Evolutionary conservation across 768 basidiomycete species (phyloP).

Genomic region (Suillus cothurnatus): DNA sequence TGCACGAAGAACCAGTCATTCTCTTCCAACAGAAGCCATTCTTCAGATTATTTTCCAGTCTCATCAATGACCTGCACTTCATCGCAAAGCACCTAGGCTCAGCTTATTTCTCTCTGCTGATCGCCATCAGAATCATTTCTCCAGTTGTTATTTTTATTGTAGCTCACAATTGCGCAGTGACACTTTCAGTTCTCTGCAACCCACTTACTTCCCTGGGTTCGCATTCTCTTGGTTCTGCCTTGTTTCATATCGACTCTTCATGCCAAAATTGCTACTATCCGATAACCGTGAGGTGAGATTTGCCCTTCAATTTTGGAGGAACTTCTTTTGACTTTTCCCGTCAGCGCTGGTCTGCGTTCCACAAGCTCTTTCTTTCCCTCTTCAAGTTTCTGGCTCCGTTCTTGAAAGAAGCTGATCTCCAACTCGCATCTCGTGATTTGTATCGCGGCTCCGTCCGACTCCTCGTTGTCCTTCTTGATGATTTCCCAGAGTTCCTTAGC

Average conservation of each 20-base stretch:
- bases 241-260: constrained; percentile 94
- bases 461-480: constrained; percentile 93
- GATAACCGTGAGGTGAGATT: constrained; percentile 79
- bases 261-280: constrained; percentile 90
- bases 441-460: constrained; percentile 91
- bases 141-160: not conserved
- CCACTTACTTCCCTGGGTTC: constrained; percentile 96
- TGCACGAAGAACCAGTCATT: constrained; percentile 91
- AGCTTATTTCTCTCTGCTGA: constrained; percentile 86
- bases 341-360: constrained; percentile 94
- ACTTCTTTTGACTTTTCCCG: constrained; percentile 14
- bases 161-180: constrained; percentile 54
- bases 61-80: constrained; percentile 87
- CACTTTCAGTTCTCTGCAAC: constrained; percentile 94
- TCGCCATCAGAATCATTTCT: constrained; percentile 67
- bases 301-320: not conserved
- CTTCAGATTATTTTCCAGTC: constrained; percentile 96
- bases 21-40: constrained; percentile 97
- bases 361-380: constrained; percentile 88
- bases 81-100: constrained; percentile 85
- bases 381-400: constrained; percentile 96
- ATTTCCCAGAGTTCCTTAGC: constrained; percentile 97
- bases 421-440: constrained; percentile 79
- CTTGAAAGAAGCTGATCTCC: constrained; percentile 79
- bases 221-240: constrained; percentile 98